Evolutionary conservation across 1,139 yeast species (phyloP).

Genomic region (Pneumocystis carinii): DNA sequence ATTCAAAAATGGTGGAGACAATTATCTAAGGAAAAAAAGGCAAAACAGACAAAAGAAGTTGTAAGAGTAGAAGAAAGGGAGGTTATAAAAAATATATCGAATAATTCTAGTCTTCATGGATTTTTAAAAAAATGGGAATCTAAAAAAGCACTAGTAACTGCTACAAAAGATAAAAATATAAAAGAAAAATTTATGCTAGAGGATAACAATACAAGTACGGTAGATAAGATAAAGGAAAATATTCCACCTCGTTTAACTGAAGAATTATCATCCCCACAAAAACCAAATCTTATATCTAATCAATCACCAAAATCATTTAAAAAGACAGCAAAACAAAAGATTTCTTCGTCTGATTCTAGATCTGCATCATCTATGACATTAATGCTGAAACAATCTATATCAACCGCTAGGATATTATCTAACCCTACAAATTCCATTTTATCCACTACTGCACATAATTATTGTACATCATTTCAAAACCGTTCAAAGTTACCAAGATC

Average conservation of each 20-base stretch:
- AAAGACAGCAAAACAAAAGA: neutral
- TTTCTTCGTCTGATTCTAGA: neutral
- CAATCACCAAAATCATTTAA: neutral
- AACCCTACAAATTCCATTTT: neutral
- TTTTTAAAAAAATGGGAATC: neutral
- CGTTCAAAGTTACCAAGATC: conserved; percentile 1
- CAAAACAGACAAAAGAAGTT: neutral
- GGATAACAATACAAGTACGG: neutral
- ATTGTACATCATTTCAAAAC: neutral
- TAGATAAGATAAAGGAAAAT: neutral
- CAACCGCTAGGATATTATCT: neutral
- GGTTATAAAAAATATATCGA: neutral
- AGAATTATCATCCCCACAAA: neutral
- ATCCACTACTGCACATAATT: neutral
- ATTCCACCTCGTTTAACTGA: neutral
- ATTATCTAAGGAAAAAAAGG: neutral
- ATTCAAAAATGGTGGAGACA: neutral
- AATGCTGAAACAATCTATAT: neutral
- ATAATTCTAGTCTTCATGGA: neutral
- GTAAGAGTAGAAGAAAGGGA: neutral
- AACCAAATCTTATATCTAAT: neutral
- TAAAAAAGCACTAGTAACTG: neutral
- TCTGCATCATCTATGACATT: neutral
- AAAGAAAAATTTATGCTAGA: neutral
- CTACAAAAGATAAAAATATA: neutral